A percentile compares a stretch with the other conserved stretches of the same genome.
phyloP scores from a whole-genome alignment of 148 eudicot genomes.

The Chenopodium formosanum region DNA sequence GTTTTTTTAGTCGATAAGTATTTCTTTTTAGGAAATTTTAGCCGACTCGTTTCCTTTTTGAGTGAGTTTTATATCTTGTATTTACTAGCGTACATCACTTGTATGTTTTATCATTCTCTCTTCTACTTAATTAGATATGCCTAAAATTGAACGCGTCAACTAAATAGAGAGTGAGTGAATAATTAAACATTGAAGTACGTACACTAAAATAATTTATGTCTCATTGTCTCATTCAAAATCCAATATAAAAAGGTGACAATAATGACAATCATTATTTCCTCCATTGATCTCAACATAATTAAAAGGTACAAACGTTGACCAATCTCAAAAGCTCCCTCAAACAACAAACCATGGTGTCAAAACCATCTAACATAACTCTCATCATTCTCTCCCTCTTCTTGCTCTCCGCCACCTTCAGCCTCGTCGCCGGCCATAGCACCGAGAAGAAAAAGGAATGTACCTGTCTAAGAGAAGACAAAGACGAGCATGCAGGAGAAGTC shows the following conservation, averaged over 20 bases:
- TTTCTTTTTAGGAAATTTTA: no score
- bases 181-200: no score
- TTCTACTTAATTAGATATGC: no score
- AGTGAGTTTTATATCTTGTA: no score
- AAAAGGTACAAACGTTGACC: background rate
- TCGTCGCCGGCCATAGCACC: constrained; percentile 1
- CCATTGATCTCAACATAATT: no score
- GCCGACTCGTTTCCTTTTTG: no score
- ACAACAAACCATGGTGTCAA: background rate
- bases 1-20: no score
- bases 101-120: no score
- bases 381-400: constrained; percentile 3
- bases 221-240: background rate
- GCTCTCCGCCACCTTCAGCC: background rate
- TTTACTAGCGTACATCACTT: no score
- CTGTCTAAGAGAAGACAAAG: constrained; percentile 7
- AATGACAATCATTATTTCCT: background rate
- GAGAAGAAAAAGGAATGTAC: constrained; percentile 25
- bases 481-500: background rate
- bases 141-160: no score
- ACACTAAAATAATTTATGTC: background rate
- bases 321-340: background rate
- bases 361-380: background rate
- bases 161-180: no score
- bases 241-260: background rate